These are phyloP conservation scores for Letharia lupina DNA, from an alignment of 495 filamentous ascomycete genomes.

Conservation along the genomic window DNA sequence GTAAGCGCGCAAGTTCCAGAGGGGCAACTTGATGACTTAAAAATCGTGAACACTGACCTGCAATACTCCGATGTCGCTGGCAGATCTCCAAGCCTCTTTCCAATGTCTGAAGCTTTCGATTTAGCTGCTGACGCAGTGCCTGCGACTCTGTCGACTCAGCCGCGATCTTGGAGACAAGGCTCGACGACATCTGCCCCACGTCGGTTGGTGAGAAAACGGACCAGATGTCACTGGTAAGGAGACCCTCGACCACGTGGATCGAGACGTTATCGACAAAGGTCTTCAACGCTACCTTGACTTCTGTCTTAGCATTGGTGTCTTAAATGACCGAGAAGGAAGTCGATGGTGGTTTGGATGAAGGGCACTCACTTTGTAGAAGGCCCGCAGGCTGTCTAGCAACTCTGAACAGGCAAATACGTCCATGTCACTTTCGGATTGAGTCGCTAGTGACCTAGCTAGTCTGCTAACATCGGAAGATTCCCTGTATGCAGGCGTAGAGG, in stretches of 20 bases:
- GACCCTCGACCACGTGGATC: conserved; percentile 25
- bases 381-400: conserved; percentile 40
- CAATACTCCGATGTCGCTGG: conserved; percentile 13
- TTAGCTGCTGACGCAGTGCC: conserved; percentile 6
- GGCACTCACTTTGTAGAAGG: conserved; percentile 41
- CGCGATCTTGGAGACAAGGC: conserved; percentile 5
- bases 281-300: conserved; percentile 34
- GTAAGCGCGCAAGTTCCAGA: not conserved
- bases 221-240: conserved; percentile 25
- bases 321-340: not conserved
- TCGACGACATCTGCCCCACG: conserved; percentile 7
- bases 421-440: conserved; percentile 30
- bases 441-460: conserved; percentile 5
- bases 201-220: conserved; percentile 16
- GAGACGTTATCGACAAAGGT: conserved; percentile 29
- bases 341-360: not conserved
- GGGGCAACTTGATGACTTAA: not conserved
- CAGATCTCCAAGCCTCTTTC: conserved; percentile 7
- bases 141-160: conserved; percentile 12
- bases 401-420: conserved; percentile 38
- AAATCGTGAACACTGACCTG: not conserved
- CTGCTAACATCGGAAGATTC: not conserved
- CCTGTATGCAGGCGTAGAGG: not conserved
- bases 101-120: conserved; percentile 10
- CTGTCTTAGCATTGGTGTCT: not conserved